A percentile compares a stretch with the other conserved stretches of the same genome.
phyloP scores from a whole-genome alignment of 129 eudicot species.

The Chrysanthemum lavandulifolium region DNA sequence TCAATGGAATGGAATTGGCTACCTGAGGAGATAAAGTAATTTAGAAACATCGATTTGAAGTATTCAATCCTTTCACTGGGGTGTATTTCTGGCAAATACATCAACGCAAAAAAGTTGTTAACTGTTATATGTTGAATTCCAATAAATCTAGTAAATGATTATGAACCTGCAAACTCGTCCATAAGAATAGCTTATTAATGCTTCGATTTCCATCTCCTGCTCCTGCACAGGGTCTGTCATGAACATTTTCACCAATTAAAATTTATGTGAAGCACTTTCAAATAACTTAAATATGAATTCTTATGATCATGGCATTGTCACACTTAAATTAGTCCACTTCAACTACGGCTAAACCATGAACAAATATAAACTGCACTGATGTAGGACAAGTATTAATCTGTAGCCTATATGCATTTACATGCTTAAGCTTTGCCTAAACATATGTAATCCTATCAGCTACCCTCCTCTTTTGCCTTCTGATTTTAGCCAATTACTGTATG shows the following conservation, averaged over 20 bases:
- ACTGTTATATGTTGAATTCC: not conserved
- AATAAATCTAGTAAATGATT: not conserved
- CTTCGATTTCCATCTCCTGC: slow-evolving; percentile 96
- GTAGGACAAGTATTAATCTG: not conserved
- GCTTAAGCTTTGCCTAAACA: too few relatives aligned
- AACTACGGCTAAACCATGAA: not conserved
- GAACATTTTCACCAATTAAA: slow-evolving; percentile 10
- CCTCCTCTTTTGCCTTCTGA: too few relatives aligned
- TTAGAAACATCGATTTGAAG: slow-evolving; percentile 76
- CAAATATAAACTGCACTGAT: not conserved
- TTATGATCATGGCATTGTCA: not conserved
- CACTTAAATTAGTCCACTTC: not conserved
- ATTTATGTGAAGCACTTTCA: not conserved
- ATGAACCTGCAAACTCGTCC: slow-evolving; percentile 79
- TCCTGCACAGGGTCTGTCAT: slow-evolving; percentile 75
- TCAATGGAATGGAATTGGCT: slow-evolving; percentile 24
- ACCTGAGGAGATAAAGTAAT: slow-evolving; percentile 81
- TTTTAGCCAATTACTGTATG: too few relatives aligned
- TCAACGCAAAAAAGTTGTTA: slow-evolving; percentile 17
- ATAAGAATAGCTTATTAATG: slow-evolving; percentile 84
- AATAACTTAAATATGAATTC: not conserved
- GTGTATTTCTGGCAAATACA: slow-evolving; percentile 62
- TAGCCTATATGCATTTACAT: not conserved
- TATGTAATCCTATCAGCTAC: too few relatives aligned
- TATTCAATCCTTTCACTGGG: slow-evolving; percentile 82